phyloP scores from a whole-genome alignment of 2,329 filamentous ascomycete genomes.

The Grosmannia penicillata region DNA sequence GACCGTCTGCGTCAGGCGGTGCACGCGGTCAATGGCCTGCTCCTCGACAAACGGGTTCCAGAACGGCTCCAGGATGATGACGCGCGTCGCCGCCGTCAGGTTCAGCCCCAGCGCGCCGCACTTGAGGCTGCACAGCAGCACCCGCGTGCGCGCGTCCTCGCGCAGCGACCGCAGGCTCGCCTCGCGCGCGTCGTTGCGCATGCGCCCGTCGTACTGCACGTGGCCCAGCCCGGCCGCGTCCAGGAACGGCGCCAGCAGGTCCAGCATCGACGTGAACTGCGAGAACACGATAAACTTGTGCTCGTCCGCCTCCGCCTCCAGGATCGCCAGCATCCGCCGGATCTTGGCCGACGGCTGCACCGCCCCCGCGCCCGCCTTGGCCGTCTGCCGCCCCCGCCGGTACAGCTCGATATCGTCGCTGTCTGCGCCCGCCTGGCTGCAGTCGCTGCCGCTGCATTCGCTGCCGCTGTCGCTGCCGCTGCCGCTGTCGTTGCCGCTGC shows the following conservation, averaged over 20 bases:
- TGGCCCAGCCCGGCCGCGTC: conserved; percentile 58
- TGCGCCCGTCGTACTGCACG: conserved; percentile 85
- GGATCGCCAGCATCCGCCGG: conserved; percentile 64
- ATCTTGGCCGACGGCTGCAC: conserved; percentile 79
- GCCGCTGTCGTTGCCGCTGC: conserved; percentile 9
- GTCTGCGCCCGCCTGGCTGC: background rate
- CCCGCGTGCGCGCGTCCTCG: conserved; percentile 57
- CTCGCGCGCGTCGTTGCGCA: conserved; percentile 88
- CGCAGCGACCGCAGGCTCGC: conserved; percentile 66
- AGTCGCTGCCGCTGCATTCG: background rate
- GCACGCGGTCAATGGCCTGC: conserved; percentile 95
- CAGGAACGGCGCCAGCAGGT: conserved; percentile 88
- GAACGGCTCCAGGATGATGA: conserved; percentile 92
- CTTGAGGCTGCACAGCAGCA: conserved; percentile 85
- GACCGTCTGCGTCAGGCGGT: conserved; percentile 91
- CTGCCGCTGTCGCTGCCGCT: background rate
- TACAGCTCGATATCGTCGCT: background rate
- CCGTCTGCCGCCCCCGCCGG: background rate
- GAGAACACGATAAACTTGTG: conserved; percentile 99
- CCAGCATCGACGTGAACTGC: conserved; percentile 96
- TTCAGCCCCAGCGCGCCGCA: conserved; percentile 90
- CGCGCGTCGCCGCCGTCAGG: conserved; percentile 80
- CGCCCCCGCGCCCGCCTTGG: background rate
- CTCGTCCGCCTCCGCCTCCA: conserved; percentile 60
- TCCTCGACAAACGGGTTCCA: conserved; percentile 99